Base-by-base conservation (phyloP, 805 yeast genomes). In the Wickerhamomyces queroliae region DNA sequence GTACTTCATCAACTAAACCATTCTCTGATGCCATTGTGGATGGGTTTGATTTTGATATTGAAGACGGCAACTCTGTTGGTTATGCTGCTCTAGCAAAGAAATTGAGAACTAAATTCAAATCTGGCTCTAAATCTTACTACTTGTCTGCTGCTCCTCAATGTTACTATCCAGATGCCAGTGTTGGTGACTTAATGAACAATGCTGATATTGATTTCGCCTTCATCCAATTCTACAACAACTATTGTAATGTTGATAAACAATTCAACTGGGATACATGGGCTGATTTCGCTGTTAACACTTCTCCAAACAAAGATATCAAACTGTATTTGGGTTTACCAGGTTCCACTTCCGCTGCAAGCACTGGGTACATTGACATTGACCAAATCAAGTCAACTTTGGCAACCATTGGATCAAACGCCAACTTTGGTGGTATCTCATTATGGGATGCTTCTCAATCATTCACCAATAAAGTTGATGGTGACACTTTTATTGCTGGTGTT, bases 121-220 rank as follows among this genome's bases (percentile, higher is more conserved):
- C 67, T 30, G 66, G 78, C 25, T 68, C 83, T 34, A 83, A 80
- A 61, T 51, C 62, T 22, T 85, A 80, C 65, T 85, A 81, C 58
- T 65, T 88, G 33, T 78, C 95, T 38, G 95, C 95, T 48, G 91
- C 96, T 46, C 96, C 96, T 17, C 96, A 88, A 66, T 90, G 96
- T 66, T 82, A 78, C 20, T 83, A 80, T 59, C 95, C 96, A 16
- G 96, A 89, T 64, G 80, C 76, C 35, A 72, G 61, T 35, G 67
- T 80, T 25, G 83, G 83, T 61, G 70, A 76, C 41, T 69, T 76
- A 39, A 62, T 84, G 49, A 69, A 69, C 24, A 67, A 67, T 28
- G 78, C 86, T 10, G 67, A 75, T 28, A 68, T 89, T 48, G 96
- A 89, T 62, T 87, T 78, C 59, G 83, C 87, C 5, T 87, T 85